Evolutionary conservation across 768 basidiomycete species (phyloP), one percentile per base, ranked within the genome.

Genomic region (Ramaria rubella): DNA sequence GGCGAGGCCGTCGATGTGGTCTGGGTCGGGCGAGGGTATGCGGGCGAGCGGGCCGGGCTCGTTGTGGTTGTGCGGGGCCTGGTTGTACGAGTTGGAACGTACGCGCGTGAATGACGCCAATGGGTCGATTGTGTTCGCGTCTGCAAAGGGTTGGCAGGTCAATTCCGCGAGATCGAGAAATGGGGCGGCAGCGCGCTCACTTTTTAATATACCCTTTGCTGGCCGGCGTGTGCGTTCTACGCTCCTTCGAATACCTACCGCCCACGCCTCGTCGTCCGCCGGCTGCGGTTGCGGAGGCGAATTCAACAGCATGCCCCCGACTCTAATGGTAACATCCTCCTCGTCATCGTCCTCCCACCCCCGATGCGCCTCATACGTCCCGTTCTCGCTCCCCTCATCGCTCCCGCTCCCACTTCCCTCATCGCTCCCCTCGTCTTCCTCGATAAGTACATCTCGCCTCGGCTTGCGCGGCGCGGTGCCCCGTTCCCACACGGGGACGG

Each of bases 1-100:
- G n/a, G n/a, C n/a, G 57, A 94, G 77, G n/a, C 87, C 91, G 62
- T 89, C 92, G 61, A 90, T 92, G 61, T 88, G 85, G 66, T 86
- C 87, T 52, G 90, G 87, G 65, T 94, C 88, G 2, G 88, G 85
- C 5, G 85, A 81, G 50, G 90, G 90, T 58, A 94, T 84, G 54
- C 81, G 85, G 29, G 90, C 86, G 40, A 94, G 76, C 5, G 90
- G 90, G 26, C 90, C 90, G 21, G 83, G 72, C 61, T 84, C 81
- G 4, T 77, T 73, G 48, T 75, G 78, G 34, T 77, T 75, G 23
- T 73, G 73, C 9, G 78, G 74, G 51, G 74, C 72, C 21, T 78
- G 74, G 60, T 80, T 81, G 73, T 93, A 89, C 21, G 93, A 95
- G 69, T 94, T 94, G 45, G 92, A 88, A 46, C 93, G 65, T 48